Evolutionary conservation across 306 rosid genomes (phyloP), one percentile per base, ranked within the genome.

Genomic region (Prunus persica): DNA sequence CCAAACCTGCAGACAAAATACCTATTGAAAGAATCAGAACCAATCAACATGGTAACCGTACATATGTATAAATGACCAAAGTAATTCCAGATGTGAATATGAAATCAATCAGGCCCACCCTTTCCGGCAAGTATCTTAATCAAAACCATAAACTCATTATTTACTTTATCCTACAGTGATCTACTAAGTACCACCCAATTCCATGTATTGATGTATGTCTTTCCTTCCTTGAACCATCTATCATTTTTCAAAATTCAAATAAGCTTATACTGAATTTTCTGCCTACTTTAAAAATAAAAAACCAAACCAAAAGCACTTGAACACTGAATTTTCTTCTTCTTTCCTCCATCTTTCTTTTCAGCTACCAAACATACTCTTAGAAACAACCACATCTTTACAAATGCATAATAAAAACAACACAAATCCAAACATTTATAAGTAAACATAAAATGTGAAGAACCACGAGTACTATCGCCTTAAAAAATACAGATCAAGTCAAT

Each of bases 1-100:
- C 75, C 76, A 80, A 41, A 65, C 32, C 65, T 57, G 81, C 76
- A 38, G 55, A 41, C 50, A 41, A 25, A 38, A 73, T 38, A 8
- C 14, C 25, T 8, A 41, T 4, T 11, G 5, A 60, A 15, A n/a
- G 13, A 63, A 66, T 51, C 55, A 72, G 38, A 69, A 57, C 47
- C 57, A 25, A 38, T 18, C n/a, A 71, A 43, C 15, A 71, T 1
- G 11, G 15, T 13, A 41, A 38, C n/a, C 19, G 8, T n/a, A 20
- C 65, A 34, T 2, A 71, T 72, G 22, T 13, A 72, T 38, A 41
- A 52, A 71, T 30, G 6, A 71, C 32, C 54, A 34, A 7, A 15
- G 30, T 57, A 2, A 46, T 58, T 73, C 25, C 9, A 63, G 7
- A 69, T 28, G 6, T 9, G 60, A 50, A 28, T 6, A 49, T 11